Conservation (phyloP, 2,329 filamentous ascomycete species). For the Cladosporium colombiae region DNA sequence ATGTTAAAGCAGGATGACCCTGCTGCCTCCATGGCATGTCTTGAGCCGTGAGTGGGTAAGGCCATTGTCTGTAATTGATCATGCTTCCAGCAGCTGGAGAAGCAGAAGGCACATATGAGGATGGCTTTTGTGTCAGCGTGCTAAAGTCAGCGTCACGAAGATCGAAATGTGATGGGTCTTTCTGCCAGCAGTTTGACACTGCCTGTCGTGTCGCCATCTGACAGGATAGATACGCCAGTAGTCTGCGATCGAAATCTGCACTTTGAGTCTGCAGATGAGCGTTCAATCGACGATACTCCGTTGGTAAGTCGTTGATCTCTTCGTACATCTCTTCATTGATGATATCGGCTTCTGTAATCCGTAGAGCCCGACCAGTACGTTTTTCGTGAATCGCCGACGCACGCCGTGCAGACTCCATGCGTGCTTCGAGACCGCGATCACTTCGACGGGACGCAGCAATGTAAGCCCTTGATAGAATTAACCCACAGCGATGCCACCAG, state of each 20-base stretch:
- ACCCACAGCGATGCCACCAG: background rate
- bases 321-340: conserved; percentile 94
- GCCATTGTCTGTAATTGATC: background rate
- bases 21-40: background rate
- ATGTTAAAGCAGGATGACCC: background rate
- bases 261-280: conserved; percentile 62
- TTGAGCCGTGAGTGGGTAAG: background rate
- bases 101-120: background rate
- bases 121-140: background rate
- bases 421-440: conserved; percentile 82
- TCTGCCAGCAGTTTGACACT: conserved; percentile 33
- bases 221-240: conserved; percentile 60
- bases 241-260: conserved; percentile 60
- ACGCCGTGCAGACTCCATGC: conserved; percentile 83
- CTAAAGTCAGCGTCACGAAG: conserved; percentile 13
- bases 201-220: conserved; percentile 56
- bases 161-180: conserved; percentile 37
- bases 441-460: conserved; percentile 86
- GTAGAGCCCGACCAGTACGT: conserved; percentile 79
- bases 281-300: conserved; percentile 64
- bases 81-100: background rate
- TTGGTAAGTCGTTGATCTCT: conserved; percentile 76
- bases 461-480: conserved; percentile 66
- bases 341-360: conserved; percentile 83
- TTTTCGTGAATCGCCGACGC: conserved; percentile 88